phyloP scores from a whole-genome alignment of 306 rosid genomes.

The Malus sieversii region DNA sequence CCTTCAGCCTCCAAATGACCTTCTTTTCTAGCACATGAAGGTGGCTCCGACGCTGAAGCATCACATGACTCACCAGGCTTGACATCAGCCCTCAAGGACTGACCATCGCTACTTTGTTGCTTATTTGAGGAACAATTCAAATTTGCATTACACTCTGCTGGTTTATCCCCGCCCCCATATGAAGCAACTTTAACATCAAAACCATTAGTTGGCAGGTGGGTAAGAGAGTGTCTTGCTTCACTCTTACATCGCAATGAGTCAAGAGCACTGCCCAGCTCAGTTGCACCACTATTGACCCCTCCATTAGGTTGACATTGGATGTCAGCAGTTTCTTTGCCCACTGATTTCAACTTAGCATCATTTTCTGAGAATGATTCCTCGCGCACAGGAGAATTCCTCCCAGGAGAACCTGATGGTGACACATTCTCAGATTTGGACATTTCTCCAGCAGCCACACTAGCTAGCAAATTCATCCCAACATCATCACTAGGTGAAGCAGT shows the following conservation, averaged over 20 bases:
- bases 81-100: slow-evolving; percentile 10
- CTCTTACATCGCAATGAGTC: slow-evolving; percentile 14
- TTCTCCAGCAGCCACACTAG: slow-evolving; percentile 89
- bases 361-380: slow-evolving; percentile 40
- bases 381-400: slow-evolving; percentile 28
- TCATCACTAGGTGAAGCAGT: slow-evolving; percentile 50
- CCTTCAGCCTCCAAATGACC: slow-evolving; percentile 33
- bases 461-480: slow-evolving; percentile 85
- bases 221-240: slow-evolving; percentile 18
- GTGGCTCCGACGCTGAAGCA: slow-evolving; percentile 5
- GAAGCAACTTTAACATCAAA: slow-evolving; percentile 18
- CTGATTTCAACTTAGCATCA: slow-evolving; percentile 28
- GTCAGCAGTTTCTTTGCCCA: slow-evolving; percentile 24
- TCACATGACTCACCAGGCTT: slow-evolving; percentile 26
- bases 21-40: slow-evolving; percentile 30
- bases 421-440: slow-evolving; percentile 48
- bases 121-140: slow-evolving; percentile 19
- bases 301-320: slow-evolving; percentile 18
- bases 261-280: slow-evolving; percentile 15
- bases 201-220: slow-evolving; percentile 7
- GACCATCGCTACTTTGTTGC: slow-evolving; percentile 21
- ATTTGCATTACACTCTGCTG: slow-evolving; percentile 7
- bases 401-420: slow-evolving; percentile 54
- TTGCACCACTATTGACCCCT: not conserved
- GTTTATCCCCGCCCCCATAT: slow-evolving; percentile 10